Conservation (phyloP, 305 asterid genomes). For the Andrographis paniculata region DNA sequence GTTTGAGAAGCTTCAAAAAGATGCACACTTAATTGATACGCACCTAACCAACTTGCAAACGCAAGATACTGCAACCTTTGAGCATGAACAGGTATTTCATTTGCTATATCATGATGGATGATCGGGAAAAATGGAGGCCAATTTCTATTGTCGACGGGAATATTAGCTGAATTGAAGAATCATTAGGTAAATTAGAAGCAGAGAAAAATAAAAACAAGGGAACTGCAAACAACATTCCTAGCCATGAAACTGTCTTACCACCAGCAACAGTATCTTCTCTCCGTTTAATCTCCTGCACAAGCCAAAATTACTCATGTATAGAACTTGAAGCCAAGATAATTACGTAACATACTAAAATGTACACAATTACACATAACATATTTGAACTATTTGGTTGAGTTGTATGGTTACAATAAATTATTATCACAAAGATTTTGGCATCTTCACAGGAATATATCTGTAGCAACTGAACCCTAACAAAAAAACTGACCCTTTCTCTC, state of each 20-base stretch:
- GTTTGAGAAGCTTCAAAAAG: neutral
- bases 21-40: conserved; percentile 18
- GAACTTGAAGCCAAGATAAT: conserved; percentile 14
- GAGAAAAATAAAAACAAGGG: conserved; percentile 14
- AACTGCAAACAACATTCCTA: conserved; percentile 6
- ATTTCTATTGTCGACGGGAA: conserved; percentile 73
- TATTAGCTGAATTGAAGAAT: conserved; percentile 51
- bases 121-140: conserved; percentile 98
- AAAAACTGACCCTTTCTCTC: conserved; percentile 73
- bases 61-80: conserved; percentile 96
- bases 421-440: too few species aligned
- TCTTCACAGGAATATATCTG: conserved; percentile 6
- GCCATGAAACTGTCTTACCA: conserved; percentile 41
- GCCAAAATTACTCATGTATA: conserved; percentile 14
- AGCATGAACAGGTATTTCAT: conserved; percentile 82
- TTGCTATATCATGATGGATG: conserved; percentile 95
- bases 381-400: conserved; percentile 4
- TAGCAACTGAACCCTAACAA: conserved; percentile 5
- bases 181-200: conserved; percentile 17
- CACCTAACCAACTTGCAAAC: conserved; percentile 91
- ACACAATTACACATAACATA: neutral
- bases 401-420: conserved; percentile 10
- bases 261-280: conserved; percentile 81
- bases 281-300: conserved; percentile 71
- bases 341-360: conserved; percentile 13